These are phyloP conservation scores for Wallacemonas sp. DNA, from an alignment of 208 protist species.

Conservation along the genomic window DNA sequence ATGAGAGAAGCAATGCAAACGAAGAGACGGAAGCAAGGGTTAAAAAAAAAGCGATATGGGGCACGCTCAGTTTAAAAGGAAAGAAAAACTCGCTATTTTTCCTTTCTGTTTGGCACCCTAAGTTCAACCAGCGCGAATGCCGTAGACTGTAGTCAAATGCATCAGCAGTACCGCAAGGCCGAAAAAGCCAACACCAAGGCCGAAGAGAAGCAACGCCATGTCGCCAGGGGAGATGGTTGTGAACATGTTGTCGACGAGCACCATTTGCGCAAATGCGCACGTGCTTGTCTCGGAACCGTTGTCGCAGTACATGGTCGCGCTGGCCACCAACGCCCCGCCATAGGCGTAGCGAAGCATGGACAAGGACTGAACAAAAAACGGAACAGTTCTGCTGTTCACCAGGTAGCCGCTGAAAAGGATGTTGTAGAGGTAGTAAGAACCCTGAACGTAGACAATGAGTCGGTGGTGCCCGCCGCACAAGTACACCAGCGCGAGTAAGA, in stretches of 20 bases:
- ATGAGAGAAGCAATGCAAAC: background rate
- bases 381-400: conserved; percentile 26
- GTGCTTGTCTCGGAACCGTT: too few relatives aligned
- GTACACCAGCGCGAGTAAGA: conserved; percentile 38
- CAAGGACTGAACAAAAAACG: conserved; percentile 29
- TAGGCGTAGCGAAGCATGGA: conserved; percentile 52
- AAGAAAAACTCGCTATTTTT: too few relatives aligned
- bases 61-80: too few relatives aligned
- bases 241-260: conserved; percentile 23
- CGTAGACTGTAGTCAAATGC: conserved; percentile 7
- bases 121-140: background rate
- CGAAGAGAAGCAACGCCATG: conserved; percentile 6
- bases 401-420: conserved; percentile 52
- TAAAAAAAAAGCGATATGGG: too few relatives aligned
- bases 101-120: too few relatives aligned
- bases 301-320: too few relatives aligned
- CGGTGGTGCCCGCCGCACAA: conserved; percentile 28
- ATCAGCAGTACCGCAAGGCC: conserved; percentile 20
- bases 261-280: background rate
- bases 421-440: conserved; percentile 52
- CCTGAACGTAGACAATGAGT: conserved; percentile 25
- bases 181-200: conserved; percentile 17
- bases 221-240: background rate
- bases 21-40: background rate
- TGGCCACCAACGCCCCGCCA: conserved; percentile 31